A percentile compares a stretch with the other conserved stretches of the same genome.
phyloP scores from a whole-genome alignment of 2,329 filamentous ascomycete species.

The Arachnomyces sp. region DNA sequence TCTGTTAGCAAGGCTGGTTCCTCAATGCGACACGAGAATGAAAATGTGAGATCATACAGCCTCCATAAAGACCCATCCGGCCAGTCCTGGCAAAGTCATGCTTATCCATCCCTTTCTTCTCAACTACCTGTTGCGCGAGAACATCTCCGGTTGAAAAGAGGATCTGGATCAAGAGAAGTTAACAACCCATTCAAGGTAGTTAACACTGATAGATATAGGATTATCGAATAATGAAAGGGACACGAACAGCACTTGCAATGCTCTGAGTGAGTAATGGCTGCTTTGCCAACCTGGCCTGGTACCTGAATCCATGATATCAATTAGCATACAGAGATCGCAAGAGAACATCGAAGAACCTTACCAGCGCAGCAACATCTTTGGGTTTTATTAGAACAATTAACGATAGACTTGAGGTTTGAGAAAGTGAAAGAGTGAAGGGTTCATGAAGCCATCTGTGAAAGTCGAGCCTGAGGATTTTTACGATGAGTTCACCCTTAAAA shows the following conservation, averaged over 20 bases:
- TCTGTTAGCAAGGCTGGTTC: conserved; percentile 1
- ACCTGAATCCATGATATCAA: conserved; percentile 47
- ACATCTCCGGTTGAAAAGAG: conserved; percentile 89
- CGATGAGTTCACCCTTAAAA: background rate
- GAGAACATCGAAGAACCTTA: conserved; percentile 16
- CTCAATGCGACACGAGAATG: conserved; percentile 1
- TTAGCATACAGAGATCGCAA: conserved; percentile 11
- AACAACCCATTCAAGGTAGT: background rate
- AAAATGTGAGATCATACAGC: conserved; percentile 28
- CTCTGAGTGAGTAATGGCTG: conserved; percentile 85
- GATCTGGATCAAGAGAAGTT: conserved; percentile 44
- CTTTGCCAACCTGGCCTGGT: conserved; percentile 72
- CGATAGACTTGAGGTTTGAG: background rate
- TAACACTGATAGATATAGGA: background rate
- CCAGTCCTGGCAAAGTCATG: conserved; percentile 56
- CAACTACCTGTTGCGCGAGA: conserved; percentile 84
- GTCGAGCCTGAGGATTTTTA: background rate
- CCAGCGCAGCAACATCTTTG: conserved; percentile 38
- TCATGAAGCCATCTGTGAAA: background rate
- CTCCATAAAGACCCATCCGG: conserved; percentile 44
- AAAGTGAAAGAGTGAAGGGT: background rate
- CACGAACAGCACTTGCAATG: conserved; percentile 66
- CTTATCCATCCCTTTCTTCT: conserved; percentile 66
- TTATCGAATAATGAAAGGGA: background rate
- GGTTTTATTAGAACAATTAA: background rate